Conservation (phyloP, 2,329 filamentous ascomycete species). For the Paecilomyces niveus region DNA sequence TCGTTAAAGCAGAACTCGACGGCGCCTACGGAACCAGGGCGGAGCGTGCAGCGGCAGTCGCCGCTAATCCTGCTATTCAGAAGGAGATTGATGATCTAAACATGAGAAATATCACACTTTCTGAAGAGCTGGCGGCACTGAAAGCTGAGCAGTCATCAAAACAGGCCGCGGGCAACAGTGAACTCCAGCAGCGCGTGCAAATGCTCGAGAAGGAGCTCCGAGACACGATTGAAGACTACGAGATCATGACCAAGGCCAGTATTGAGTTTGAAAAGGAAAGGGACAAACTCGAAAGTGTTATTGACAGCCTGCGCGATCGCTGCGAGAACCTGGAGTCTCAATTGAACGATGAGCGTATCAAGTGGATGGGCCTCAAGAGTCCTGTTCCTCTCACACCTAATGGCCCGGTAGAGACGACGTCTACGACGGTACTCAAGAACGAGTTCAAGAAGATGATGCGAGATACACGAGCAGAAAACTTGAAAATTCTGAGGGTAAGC, state of each 20-base stretch:
- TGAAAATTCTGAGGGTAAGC: constrained; percentile 59
- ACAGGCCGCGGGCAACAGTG: constrained; percentile 23
- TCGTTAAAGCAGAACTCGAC: constrained; percentile 84
- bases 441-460: constrained; percentile 80
- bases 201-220: constrained; percentile 58
- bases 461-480: constrained; percentile 59
- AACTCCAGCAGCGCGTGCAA: constrained; percentile 42
- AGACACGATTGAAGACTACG: constrained; percentile 63
- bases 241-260: constrained; percentile 61
- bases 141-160: constrained; percentile 25
- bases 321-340: constrained; percentile 58
- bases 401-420: constrained; percentile 50
- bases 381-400: constrained; percentile 36
- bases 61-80: constrained; percentile 51
- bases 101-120: constrained; percentile 40
- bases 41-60: constrained; percentile 60
- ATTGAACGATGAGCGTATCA: constrained; percentile 60
- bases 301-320: constrained; percentile 58
- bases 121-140: constrained; percentile 41
- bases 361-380: constrained; percentile 56
- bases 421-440: constrained; percentile 61
- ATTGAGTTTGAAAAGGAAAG: constrained; percentile 67
- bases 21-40: constrained; percentile 80
- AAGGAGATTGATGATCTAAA: constrained; percentile 53
- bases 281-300: constrained; percentile 54